Evolutionary conservation across 2,329 filamentous ascomycete genomes (phyloP), one percentile per base, ranked within the genome.

Genomic region (Neonectria faginata): DNA sequence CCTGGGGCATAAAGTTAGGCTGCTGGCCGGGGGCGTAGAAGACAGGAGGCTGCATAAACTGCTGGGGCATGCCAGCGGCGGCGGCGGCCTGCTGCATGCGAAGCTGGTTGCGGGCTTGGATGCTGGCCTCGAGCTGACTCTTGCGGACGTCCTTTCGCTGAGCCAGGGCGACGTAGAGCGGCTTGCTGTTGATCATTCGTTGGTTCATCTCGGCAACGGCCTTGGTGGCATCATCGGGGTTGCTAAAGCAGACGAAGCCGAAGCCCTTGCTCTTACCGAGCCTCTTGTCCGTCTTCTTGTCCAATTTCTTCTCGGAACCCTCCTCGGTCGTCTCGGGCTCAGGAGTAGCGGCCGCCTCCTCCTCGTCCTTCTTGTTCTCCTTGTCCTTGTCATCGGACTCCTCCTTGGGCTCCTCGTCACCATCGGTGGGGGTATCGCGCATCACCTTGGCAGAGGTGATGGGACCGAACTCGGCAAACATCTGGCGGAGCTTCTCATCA

Each of bases 121-220:
- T 99, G 83, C 93, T 97, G 76, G 95, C 95, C 87, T 99, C 96
- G 74, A 99, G 93, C 87, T 98, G 96, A 85, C 90, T 97, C 89
- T 97, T 97, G 83, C 96, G 94, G 76, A 99, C 95, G 83, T 99
- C 96, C 90, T 99, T 99, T 84, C 96, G 95, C 88, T 99, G 96
- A 70, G 96, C 96, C 71, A 99, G 89, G 75, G 96, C 96, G 76
- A 99, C 96, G 79, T 99, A 99, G 66, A 99, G 88, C 62, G 96
- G 96, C 90, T 99, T 99, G 84, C 88, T 89, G 81, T 94, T 92
- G 73, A 98, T 87, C 96, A 99, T 99, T 82, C 96, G 94, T 87
- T 98, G 95, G 87, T 99, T 99, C 93, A 98, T 97, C 83, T 99
- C 96, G 66, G 94, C 94, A 70, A 99, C 95, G 70, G 96, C 96